Conservation (phyloP, 768 basidiomycete genomes). For the Amanita fuliginea region DNA sequence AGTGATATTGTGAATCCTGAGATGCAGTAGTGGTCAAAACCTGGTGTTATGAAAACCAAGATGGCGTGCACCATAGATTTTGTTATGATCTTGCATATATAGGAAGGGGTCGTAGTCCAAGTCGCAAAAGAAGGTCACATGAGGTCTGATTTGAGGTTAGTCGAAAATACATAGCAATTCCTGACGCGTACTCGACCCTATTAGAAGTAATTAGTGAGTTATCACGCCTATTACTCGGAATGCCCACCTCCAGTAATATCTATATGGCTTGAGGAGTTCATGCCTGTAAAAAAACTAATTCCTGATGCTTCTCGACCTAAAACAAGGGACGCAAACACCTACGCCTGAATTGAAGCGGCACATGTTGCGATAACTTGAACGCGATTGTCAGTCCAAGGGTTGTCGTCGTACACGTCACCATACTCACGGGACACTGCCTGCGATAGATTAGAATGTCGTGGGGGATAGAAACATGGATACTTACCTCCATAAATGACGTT, state of each 20-base stretch:
- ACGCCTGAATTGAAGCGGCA: constrained; percentile 94
- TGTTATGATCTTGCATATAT: constrained; percentile 75
- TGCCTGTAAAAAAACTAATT: constrained; percentile 79
- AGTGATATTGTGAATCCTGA: constrained; percentile 75
- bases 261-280: constrained; percentile 65
- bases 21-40: neutral
- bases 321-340: constrained; percentile 17
- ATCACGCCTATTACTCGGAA: neutral
- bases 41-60: neutral
- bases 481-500: constrained; percentile 59
- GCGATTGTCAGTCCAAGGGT: neutral
- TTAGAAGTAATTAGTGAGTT: neutral
- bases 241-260: constrained; percentile 71
- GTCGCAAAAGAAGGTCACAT: constrained; percentile 82
- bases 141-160: constrained; percentile 40
- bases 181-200: constrained; percentile 34
- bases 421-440: constrained; percentile 70
- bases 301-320: neutral
- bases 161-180: neutral
- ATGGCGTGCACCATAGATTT: constrained; percentile 56
- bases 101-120: constrained; percentile 82
- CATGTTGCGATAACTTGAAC: constrained; percentile 82
- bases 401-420: neutral
- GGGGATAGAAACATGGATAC: neutral
- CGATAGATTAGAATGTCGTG: constrained; percentile 4